phyloP scores from a whole-genome alignment of 2,329 filamentous ascomycete species.

The Pyrenochaeta sp. region DNA sequence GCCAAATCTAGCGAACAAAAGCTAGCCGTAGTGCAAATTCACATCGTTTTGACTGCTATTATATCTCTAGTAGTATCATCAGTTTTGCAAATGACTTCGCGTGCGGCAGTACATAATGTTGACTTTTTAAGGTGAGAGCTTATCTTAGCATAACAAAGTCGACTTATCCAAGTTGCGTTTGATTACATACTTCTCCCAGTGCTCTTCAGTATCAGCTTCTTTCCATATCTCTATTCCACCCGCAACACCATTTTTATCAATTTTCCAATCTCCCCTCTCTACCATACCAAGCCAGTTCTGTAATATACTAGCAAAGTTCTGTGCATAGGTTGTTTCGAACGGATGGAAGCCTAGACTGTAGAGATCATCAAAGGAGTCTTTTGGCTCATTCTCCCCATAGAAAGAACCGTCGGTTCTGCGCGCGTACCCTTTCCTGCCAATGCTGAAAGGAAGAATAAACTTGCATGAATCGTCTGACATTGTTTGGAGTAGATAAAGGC shows the following conservation, averaged over 20 bases:
- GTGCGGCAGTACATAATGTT: no score
- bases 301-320: conserved; percentile 16
- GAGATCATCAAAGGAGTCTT: conserved; percentile 8
- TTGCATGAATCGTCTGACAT: conserved; percentile 11
- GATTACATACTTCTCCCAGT: conserved; percentile 19
- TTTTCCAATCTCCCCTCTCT: conserved; percentile 27
- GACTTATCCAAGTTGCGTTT: no score
- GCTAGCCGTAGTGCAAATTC: no score
- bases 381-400: conserved; percentile 10
- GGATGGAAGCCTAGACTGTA: conserved; percentile 18
- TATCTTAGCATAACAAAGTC: no score
- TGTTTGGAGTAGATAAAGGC: conserved; percentile 16
- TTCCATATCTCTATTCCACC: conserved; percentile 28
- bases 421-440: conserved; percentile 16
- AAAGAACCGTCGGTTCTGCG: conserved; percentile 17
- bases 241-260: conserved; percentile 20
- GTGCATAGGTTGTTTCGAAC: conserved; percentile 14
- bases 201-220: conserved; percentile 21
- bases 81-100: no score
- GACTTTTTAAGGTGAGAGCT: no score
- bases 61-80: no score
- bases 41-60: no score
- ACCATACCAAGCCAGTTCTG: conserved; percentile 26
- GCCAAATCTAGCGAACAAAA: no score
- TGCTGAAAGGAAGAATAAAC: conserved; percentile 21